These are phyloP conservation scores for Boletus smithii DNA, from an alignment of 1,284 basidiomycete genomes.

Conservation along the genomic window DNA sequence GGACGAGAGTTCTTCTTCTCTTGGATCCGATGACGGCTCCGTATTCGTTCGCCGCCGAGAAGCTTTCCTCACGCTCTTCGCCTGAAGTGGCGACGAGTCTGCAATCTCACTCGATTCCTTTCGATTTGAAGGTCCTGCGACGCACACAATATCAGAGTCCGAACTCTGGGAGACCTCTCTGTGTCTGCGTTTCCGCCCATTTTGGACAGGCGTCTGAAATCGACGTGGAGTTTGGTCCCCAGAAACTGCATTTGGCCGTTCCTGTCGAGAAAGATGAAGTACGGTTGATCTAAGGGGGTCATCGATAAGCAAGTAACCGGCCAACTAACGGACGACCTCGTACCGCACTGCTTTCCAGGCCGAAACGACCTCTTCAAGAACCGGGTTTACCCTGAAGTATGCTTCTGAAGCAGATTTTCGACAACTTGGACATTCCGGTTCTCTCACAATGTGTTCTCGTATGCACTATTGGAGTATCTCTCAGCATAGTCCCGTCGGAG, in stretches of 20 bases:
- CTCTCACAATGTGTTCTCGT: slow-evolving; percentile 49
- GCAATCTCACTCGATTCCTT: slow-evolving; percentile 25
- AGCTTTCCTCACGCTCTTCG: slow-evolving; percentile 23
- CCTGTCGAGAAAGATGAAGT: slow-evolving; percentile 38
- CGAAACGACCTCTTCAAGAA: slow-evolving; percentile 56
- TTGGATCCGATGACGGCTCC: slow-evolving; percentile 26
- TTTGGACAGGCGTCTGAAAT: slow-evolving; percentile 14
- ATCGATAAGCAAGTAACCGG: background rate
- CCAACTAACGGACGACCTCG: slow-evolving; percentile 6
- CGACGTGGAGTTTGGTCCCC: slow-evolving; percentile 21
- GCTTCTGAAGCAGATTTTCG: slow-evolving; percentile 52
- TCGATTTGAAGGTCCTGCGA: slow-evolving; percentile 29
- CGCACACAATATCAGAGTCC: slow-evolving; percentile 23
- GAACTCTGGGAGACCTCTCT: slow-evolving; percentile 15
- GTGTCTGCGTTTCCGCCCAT: slow-evolving; percentile 28
- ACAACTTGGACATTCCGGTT: slow-evolving; percentile 66
- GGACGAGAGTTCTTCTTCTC: slow-evolving; percentile 25
- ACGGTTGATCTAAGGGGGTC: slow-evolving; percentile 39
- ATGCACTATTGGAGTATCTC: slow-evolving; percentile 54
- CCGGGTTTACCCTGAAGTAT: slow-evolving; percentile 56
- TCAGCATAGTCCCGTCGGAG: slow-evolving; percentile 1
- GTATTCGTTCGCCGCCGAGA: slow-evolving; percentile 5
- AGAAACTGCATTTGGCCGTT: slow-evolving; percentile 9
- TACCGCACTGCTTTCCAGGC: slow-evolving; percentile 67
- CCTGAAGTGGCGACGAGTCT: slow-evolving; percentile 26